Evolutionary conservation across 441 rosid species (phyloP).

Genomic region (Geranium incanum): DNA sequence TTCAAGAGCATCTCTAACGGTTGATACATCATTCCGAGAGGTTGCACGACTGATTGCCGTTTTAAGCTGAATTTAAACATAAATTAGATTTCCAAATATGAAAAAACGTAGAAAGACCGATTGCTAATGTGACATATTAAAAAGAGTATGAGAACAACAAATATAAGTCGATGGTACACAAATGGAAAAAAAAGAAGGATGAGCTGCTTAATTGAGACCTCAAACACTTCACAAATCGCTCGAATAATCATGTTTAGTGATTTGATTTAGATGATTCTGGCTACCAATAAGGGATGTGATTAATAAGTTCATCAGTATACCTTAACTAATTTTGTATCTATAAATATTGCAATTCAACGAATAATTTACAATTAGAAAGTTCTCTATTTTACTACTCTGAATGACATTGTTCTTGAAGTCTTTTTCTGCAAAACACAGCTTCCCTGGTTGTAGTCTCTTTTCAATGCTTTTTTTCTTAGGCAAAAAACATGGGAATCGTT

Average conservation of each 20-base stretch:
- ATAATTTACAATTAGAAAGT: too few species aligned
- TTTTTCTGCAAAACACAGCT: too few species aligned
- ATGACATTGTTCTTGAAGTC: too few species aligned
- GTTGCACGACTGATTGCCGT: constrained; percentile 91
- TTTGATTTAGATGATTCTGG: neutral
- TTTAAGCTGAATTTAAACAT: constrained; percentile 57
- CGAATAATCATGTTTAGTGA: neutral
- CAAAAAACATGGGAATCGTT: too few species aligned
- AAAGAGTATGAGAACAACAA: constrained; percentile 1
- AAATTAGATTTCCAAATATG: neutral
- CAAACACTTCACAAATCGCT: neutral
- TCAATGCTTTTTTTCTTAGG: too few species aligned
- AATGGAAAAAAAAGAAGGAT: neutral
- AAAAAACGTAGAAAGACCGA: neutral
- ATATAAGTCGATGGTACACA: neutral
- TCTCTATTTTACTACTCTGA: too few species aligned
- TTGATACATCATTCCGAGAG: constrained; percentile 78
- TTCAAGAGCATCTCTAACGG: constrained; percentile 91
- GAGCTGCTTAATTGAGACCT: neutral
- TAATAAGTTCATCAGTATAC: neutral
- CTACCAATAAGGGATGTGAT: neutral
- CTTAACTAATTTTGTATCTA: neutral
- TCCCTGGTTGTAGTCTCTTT: too few species aligned
- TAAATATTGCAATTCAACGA: neutral
- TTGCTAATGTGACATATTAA: constrained; percentile 3